A percentile compares a stretch with the other conserved stretches of the same genome.
phyloP scores from a whole-genome alignment of 306 rosid genomes.

The Sicyos edulis region DNA sequence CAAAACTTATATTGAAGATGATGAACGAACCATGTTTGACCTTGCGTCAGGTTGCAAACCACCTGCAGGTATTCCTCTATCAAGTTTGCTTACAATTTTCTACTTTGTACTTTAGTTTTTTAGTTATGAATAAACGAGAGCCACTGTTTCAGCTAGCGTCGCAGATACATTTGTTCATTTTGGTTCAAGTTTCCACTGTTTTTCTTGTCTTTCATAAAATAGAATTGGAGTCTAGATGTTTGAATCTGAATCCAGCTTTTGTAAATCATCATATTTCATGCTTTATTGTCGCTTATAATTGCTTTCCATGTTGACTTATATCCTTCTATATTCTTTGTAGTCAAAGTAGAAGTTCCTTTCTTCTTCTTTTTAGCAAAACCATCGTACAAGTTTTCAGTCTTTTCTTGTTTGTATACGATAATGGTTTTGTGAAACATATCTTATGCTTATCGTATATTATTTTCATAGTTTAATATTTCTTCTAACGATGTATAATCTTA shows the following conservation, averaged over 20 bases:
- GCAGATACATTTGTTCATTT: not conserved
- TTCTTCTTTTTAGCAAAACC: not conserved
- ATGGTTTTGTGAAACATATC: not conserved
- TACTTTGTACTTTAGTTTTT: not conserved
- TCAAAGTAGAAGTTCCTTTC: constrained; percentile 3
- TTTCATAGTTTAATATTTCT: not conserved
- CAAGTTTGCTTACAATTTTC: not conserved
- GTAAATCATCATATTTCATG: not conserved
- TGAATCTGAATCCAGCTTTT: constrained; percentile 11
- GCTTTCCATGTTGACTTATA: not conserved
- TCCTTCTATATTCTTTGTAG: not conserved
- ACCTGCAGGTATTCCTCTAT: constrained; percentile 45
- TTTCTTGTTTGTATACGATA: not conserved
- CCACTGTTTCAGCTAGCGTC: not conserved
- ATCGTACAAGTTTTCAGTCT: not conserved
- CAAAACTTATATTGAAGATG: constrained; percentile 29
- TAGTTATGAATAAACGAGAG: not conserved
- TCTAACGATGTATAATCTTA: constrained; percentile 7
- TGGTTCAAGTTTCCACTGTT: not conserved
- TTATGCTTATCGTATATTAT: not conserved
- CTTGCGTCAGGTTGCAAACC: constrained; percentile 47
- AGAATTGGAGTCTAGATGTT: not conserved
- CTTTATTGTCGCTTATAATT: not conserved
- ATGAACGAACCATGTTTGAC: constrained; percentile 41
- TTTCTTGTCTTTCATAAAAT: not conserved